phyloP scores from a whole-genome alignment of 2,329 filamentous ascomycete species.

The Fusarium verticillioides region DNA sequence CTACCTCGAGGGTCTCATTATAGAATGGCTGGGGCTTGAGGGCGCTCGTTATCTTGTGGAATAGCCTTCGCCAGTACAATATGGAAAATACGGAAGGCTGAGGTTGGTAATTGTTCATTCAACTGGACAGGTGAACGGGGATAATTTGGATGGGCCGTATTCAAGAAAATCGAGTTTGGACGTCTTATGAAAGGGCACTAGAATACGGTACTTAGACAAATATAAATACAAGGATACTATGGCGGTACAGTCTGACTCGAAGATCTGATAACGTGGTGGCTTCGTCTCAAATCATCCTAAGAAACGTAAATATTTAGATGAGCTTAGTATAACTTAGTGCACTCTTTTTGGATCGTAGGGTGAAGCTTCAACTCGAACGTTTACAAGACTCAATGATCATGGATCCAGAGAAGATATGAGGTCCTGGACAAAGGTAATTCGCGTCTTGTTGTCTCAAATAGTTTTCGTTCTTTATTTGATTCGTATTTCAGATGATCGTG shows the following conservation, averaged over 20 bases:
- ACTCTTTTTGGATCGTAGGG: background rate
- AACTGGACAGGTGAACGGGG: background rate
- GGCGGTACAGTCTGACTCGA: background rate
- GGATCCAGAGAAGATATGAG: too few species aligned
- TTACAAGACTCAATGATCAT: too few species aligned
- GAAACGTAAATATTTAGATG: fast-evolving
- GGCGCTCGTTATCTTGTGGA: background rate
- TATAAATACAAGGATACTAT: background rate
- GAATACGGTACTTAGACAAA: background rate
- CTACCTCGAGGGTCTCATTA: background rate
- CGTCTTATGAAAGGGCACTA: background rate
- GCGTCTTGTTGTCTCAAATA: fast-evolving
- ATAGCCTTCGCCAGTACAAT: background rate
- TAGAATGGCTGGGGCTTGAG: background rate
- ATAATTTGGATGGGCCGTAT: background rate
- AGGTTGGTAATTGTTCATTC: background rate
- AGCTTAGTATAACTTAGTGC: background rate
- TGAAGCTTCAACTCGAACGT: background rate
- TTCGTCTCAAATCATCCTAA: too few species aligned
- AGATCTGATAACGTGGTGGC: fast-evolving
- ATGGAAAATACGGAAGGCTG: background rate
- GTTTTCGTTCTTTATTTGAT: fast-evolving
- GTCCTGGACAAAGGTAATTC: too few species aligned
- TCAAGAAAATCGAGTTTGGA: background rate
- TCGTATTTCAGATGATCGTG: fast-evolving